Evolutionary conservation across 805 yeast genomes (phyloP), one percentile per base, ranked within the genome.

Genomic region (Yarrowia sp.): DNA sequence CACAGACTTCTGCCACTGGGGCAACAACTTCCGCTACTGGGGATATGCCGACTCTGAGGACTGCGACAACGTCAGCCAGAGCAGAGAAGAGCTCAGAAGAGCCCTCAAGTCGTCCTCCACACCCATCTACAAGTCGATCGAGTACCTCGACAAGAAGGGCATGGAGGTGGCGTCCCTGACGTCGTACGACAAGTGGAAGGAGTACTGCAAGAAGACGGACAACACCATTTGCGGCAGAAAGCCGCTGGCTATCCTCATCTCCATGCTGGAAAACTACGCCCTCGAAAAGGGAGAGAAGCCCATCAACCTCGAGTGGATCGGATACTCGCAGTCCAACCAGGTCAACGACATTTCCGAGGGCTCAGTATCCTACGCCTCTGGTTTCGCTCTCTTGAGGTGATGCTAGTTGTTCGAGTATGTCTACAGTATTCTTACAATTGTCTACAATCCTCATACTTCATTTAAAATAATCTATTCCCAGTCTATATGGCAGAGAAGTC

Each of bases 1-100:
- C 70, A 83, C 93, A 1, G 99, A 94, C 75, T 94, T 94, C 69
- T 92, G 97, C 70, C 99, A 94, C 71, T 94, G 99, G 99, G 92
- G 92, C 1, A 67, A 77, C 2, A 72, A 89, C 36, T 87, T 87
- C 68, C 81, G 80, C 13, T 87, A 83, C 68, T 82, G 81, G 3
- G 74, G 76, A 6, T 85, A 84, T 65, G 77, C 84, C 0, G 68
- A 77, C 3, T 13, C 22, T 1, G 33, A 41, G 13, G 18, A 25
- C 13, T 47, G 51, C 4, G 39, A 18, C n/a, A 12, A 25, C 3
- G 32, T 63, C 5, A 25, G 18, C 36, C 39, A 33, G 31, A 59
- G 55, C 29, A 21, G 62, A 9, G 38, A 59, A 13, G 53, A 58
- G 4, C n/a, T 47, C 6, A 6, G 65, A 41, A 3, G 32, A 13